Base-by-base conservation (phyloP, 2,329 filamentous ascomycete genomes). In the Verticillium isaacii region DNA sequence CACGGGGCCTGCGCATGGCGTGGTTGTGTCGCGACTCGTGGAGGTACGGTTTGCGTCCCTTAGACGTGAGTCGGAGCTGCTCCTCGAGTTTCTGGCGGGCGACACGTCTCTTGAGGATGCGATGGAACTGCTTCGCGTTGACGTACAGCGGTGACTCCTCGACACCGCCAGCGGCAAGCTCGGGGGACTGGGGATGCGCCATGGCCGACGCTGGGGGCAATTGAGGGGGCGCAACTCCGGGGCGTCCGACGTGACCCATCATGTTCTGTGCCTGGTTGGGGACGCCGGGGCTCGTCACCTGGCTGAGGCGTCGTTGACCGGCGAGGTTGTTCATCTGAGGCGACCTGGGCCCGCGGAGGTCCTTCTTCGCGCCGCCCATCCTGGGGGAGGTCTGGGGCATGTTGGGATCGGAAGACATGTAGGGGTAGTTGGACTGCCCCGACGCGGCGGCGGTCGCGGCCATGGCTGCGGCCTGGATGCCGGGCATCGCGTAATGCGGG, bases 21-120 rank as follows among this genome's bases (percentile, higher is more conserved):
- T 99, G 95, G 72, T 98, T 98, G 75, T 99, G 95, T 71, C 95
- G 86, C 32, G 94, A 98, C 74, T 99, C 95, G 77, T 99, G 95
- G 36, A 99, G 83, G 71, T 99, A 99, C 3, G 95, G 95, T 78
- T 97, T 98, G 39, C 95, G 88, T 32, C 94, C 94, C 78, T 99
- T 99, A 11, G 90, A 96, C 0, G 95, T 98, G 62, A 98, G 80
- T 52, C 95, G 87, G 54, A 99, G 78, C 60, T 93, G 91, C 74
- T 99, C 95, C 74, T 99, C 95, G 17, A 99, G 82, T 73, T 92
- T 92, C 75, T 98, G 95, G 37, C 95, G 86, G 7, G 95, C 95
- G 66, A 98, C 92, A 63, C 95, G 87, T 62, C 95, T 86, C 81
- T 99, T 98, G 60, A 99, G 78, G 57, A 99, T 99, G 32, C 95